Base-by-base conservation (phyloP, 768 basidiomycete genomes). In the Lactarius psammicola region DNA sequence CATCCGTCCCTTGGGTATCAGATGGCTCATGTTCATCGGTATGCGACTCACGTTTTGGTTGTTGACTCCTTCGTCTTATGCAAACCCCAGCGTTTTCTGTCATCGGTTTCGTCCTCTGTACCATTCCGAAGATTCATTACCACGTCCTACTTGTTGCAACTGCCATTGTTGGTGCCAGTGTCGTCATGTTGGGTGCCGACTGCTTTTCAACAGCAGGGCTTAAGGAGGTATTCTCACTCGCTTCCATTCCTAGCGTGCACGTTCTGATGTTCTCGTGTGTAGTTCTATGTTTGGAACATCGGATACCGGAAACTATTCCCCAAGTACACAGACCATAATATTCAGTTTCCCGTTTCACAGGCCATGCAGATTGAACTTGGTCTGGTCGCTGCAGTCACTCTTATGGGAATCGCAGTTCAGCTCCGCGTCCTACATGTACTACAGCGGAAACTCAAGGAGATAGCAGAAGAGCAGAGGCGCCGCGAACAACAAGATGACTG, bases 271-370 rank as follows among this genome's bases (percentile, higher is more conserved):
- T 58, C 71, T 67, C 61, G 49, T 34, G 69, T 59, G 30, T 65
- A 96, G 92, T 97, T 97, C 78, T 98, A 97, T 77, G 80, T 97
- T 59, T 97, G 91, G 87, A 98, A 97, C 75, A 80, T 98, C 59
- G 96, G 96, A 46, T 97, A 95, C 78, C 81, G 79, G 2, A 72
- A 78, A 5, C 77, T 98, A 33, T 98, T 95, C 76, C 87, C 90
- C 11, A 91, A 90, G 71, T 94, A 87, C 70, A 78, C 81, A 26
- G 76, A 79, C 60, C 82, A 86, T 71, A 80, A 83, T 66, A 90
- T 91, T 64, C 77, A 83, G 59, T 95, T 91, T 73, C 93, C 94
- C 34, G 86, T 95, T 60, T 84, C 90, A 5, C 94, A 95, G 73
- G 87, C 87, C 9, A 96, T 95, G 93, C 83, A 92, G 74, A 94